A percentile compares a stretch with the other conserved stretches of the same genome.
Evolutionary conservation across 441 rosid species (phyloP).

Genomic region (Breynia disticha): DNA sequence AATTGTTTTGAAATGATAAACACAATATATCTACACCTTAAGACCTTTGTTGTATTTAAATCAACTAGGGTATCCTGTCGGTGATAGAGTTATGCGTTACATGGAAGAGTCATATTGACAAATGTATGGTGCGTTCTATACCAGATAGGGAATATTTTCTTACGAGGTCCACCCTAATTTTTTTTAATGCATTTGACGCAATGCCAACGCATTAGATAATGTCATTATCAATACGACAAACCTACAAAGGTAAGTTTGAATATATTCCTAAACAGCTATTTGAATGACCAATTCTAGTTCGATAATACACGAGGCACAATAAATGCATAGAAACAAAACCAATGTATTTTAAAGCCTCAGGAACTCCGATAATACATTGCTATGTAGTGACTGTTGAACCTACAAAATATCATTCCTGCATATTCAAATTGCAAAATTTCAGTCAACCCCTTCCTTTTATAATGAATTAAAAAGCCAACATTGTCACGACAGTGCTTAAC

Average conservation of each 20-base stretch:
- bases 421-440: too few relatives aligned
- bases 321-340: neutral
- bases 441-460: too few relatives aligned
- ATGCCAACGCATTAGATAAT: neutral
- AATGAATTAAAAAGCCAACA: too few relatives aligned
- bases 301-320: neutral
- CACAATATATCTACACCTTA: neutral
- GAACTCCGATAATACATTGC: neutral
- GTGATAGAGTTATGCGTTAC: conserved; percentile 11
- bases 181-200: neutral
- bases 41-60: conserved; percentile 3
- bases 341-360: neutral
- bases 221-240: conserved; percentile 4
- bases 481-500: too few relatives aligned
- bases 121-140: conserved; percentile 18
- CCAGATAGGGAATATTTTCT: conserved; percentile 6
- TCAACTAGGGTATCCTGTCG: conserved; percentile 8
- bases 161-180: neutral
- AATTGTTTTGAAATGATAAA: conserved; percentile 8
- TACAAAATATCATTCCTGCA: neutral
- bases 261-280: conserved; percentile 1
- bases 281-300: neutral
- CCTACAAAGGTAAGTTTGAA: conserved; percentile 1
- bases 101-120: conserved; percentile 17
- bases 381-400: neutral